A percentile compares a stretch with the other conserved stretches of the same genome.
These are phyloP conservation scores for Mrakia hoshinonis DNA, from an alignment of 768 basidiomycete species.

Conservation along the genomic window DNA sequence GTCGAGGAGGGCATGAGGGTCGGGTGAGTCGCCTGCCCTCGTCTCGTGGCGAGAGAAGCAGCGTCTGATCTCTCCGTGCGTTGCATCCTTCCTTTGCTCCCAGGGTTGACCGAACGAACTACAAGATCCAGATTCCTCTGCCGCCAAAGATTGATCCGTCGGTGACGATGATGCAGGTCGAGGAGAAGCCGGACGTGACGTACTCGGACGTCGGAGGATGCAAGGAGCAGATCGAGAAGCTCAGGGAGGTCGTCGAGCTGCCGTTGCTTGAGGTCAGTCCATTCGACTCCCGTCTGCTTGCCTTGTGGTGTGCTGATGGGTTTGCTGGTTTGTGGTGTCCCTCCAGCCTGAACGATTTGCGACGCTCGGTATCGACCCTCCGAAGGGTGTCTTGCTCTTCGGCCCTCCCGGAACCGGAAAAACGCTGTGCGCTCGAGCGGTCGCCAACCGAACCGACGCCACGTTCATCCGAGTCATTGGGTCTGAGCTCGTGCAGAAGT, in stretches of 20 bases:
- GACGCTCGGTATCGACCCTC: slow-evolving; percentile 95
- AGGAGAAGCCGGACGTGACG: slow-evolving; percentile 52
- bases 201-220: slow-evolving; percentile 97
- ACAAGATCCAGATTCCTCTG: slow-evolving; percentile 96
- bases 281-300: neutral
- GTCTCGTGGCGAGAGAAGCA: neutral
- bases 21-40: slow-evolving; percentile 55
- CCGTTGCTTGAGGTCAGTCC: slow-evolving; percentile 76
- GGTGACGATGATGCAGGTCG: slow-evolving; percentile 86
- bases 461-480: slow-evolving; percentile 99
- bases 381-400: slow-evolving; percentile 91
- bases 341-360: slow-evolving; percentile 94
- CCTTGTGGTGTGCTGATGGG: neutral
- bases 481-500: slow-evolving; percentile 98
- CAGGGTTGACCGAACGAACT: slow-evolving; percentile 91
- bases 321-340: slow-evolving; percentile 8
- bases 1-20: slow-evolving; percentile 99
- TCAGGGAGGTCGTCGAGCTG: slow-evolving; percentile 94
- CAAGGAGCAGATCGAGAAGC: slow-evolving; percentile 98
- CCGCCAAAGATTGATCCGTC: slow-evolving; percentile 99
- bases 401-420: slow-evolving; percentile 98
- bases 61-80: neutral
- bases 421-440: slow-evolving; percentile 94
- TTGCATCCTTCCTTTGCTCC: neutral
- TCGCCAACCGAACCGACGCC: slow-evolving; percentile 95